Percentiles rank a stretch among this genome's conserved stretches.
Conservation (phyloP, 306 rosid genomes). For the Hippophae rhamnoides region DNA sequence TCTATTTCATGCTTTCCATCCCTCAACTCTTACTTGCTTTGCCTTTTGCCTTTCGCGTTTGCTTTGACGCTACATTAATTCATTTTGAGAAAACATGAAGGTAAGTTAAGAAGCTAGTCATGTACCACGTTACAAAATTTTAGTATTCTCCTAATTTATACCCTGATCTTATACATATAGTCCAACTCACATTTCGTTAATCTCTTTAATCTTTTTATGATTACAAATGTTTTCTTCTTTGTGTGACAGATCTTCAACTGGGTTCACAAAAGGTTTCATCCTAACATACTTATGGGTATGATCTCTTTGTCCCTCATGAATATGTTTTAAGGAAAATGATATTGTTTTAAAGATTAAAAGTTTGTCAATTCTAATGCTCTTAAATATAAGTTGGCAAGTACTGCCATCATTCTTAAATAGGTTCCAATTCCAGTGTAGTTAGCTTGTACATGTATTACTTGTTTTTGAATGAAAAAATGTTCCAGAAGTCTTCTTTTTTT, state of each 20-base stretch:
- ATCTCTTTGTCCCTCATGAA: neutral
- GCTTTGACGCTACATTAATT: constrained; percentile 3
- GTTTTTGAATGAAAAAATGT: too few relatives aligned
- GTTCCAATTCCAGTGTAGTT: too few relatives aligned
- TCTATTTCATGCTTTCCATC: constrained; percentile 21
- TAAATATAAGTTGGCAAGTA: too few relatives aligned
- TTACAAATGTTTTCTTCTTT: constrained; percentile 3
- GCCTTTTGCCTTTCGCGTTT: constrained; percentile 17
- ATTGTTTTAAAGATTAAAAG: too few relatives aligned
- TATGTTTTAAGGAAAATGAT: neutral
- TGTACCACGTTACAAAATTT: constrained; percentile 6
- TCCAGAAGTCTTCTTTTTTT: neutral
- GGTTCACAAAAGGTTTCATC: constrained; percentile 85
- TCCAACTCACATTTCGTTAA: too few relatives aligned
- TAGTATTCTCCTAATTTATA: too few relatives aligned
- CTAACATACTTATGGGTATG: constrained; percentile 56
- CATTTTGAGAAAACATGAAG: constrained; percentile 32
- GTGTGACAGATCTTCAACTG: constrained; percentile 80
- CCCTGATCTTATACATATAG: too few relatives aligned
- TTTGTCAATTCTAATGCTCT: too few relatives aligned
- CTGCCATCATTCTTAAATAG: too few relatives aligned
- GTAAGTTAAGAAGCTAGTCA: constrained; percentile 35
- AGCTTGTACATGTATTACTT: too few relatives aligned
- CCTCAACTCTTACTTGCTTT: constrained; percentile 12
- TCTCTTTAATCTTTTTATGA: too few relatives aligned